Evolutionary conservation across 192 early-diverging fungal species (phyloP).

Genomic region (Allomyces javanicus): DNA sequence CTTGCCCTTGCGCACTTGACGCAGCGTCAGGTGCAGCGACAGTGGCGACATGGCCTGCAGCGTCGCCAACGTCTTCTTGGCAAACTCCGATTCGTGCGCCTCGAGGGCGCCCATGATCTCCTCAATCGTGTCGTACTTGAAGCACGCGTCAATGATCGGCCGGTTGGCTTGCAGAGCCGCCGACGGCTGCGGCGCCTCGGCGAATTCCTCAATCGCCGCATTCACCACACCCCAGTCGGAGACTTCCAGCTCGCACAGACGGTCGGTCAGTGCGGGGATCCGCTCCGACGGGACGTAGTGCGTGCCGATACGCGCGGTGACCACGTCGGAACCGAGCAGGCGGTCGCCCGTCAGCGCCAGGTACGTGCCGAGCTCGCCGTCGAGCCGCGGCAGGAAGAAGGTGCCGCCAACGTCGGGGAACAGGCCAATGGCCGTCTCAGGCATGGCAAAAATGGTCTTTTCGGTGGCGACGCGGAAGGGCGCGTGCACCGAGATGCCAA

Average conservation of each 20-base stretch:
- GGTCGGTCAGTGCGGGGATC: slow-evolving; percentile 52
- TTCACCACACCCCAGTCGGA: slow-evolving; percentile 63
- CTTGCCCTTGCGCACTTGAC: slow-evolving; percentile 54
- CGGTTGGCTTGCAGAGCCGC: slow-evolving; percentile 19
- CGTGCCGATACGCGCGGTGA: slow-evolving; percentile 88
- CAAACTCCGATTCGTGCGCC: slow-evolving; percentile 52
- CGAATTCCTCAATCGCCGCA: slow-evolving; percentile 77
- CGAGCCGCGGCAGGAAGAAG: slow-evolving; percentile 84
- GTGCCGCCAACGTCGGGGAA: slow-evolving; percentile 92
- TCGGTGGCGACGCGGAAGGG: slow-evolving; percentile 94
- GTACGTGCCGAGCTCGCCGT: slow-evolving; percentile 84
- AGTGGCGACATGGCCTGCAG: slow-evolving; percentile 60
- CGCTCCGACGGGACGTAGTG: slow-evolving; percentile 84
- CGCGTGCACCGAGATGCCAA: slow-evolving; percentile 84
- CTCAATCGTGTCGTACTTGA: slow-evolving; percentile 59
- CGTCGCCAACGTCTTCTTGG: slow-evolving; percentile 35
- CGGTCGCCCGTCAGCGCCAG: slow-evolving; percentile 69
- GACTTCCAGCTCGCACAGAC: slow-evolving; percentile 59
- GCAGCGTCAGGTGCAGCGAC: slow-evolving; percentile 70
- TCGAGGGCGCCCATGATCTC: slow-evolving; percentile 64
- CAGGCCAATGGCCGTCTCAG: slow-evolving; percentile 87
- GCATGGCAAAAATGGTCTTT: slow-evolving; percentile 90
- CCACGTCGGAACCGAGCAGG: slow-evolving; percentile 62
- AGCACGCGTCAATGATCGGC: slow-evolving; percentile 64
- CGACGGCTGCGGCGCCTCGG: slow-evolving; percentile 24